Evolutionary conservation across 108 stramenopile species (phyloP).

Genomic region (Cyclotella atomus): DNA sequence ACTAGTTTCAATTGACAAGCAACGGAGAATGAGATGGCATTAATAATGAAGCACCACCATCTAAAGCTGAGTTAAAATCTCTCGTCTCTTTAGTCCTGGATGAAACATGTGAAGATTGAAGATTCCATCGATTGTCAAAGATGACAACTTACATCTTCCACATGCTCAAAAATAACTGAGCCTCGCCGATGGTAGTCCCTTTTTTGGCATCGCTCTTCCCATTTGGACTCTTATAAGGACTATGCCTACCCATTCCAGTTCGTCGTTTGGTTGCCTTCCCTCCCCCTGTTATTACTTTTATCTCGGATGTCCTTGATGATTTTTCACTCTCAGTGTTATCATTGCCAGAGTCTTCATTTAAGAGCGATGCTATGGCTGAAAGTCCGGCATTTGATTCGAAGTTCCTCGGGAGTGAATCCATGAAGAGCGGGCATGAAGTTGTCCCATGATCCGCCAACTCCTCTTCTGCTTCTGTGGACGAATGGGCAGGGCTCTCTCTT

Average conservation of each 20-base stretch:
- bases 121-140: too few species aligned
- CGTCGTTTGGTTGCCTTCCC: conserved; percentile 18
- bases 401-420: conserved; percentile 67
- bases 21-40: too few species aligned
- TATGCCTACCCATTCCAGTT: conserved; percentile 7
- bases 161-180: conserved; percentile 80
- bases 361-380: conserved; percentile 72
- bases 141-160: conserved; percentile 85
- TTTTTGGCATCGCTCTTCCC: conserved; percentile 19
- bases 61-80: too few species aligned
- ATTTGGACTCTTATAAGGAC: conserved; percentile 30
- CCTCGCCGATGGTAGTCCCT: conserved; percentile 62
- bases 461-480: not conserved
- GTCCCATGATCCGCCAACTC: not conserved
- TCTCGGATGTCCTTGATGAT: not conserved
- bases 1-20: too few species aligned
- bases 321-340: conserved; percentile 1
- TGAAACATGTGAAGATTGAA: too few species aligned
- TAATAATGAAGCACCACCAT: too few species aligned
- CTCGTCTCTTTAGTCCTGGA: too few species aligned
- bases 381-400: conserved; percentile 67
- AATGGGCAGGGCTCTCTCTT: too few species aligned
- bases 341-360: conserved; percentile 50
- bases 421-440: conserved; percentile 68
- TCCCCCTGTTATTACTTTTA: conserved; percentile 13